Evolutionary conservation across 1,284 basidiomycete species (phyloP), one percentile per base, ranked within the genome.

Genomic region (Puccinia coronata): DNA sequence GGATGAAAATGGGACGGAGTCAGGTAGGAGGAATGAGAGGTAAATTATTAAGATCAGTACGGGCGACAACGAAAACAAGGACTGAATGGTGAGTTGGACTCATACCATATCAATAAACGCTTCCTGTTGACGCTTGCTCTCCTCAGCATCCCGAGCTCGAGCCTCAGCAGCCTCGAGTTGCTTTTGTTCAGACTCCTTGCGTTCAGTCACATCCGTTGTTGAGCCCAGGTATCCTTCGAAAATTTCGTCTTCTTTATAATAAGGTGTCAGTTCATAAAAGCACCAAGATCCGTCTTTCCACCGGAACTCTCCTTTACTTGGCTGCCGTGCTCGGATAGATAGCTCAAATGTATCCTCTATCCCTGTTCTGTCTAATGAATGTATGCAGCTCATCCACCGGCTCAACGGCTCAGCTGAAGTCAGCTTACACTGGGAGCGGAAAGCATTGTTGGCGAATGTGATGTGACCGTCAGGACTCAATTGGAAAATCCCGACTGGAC

Each of bases 401-500:
- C 63, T 70, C 31, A 84, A 77, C 1, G 83, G 83, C 2, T 65
- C 55, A 25, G 73, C 71, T 28, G 69, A 31, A 9, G 65, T 41
- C 57, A 82, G 73, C 0, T 82, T 82, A 14, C 80, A 80, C 43
- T 57, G 49, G 25, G 80, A 80, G 36, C 61, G 41, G 49, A 81
- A 49, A 14, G 69, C n/a, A 9, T 31, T n/a, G 14, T 69, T 53
- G 47, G 80, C 80, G 80, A 82, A 83, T 0, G 76, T 39, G n/a
- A 83, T 82, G 28, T 69, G 39, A 25, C 84, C 84, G 14, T 75
- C 63, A 0, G 70, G 49, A 57, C 83, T 78, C 43, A 82, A 82
- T 57, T 83, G 81, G 53, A 84, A 80, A 43, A 85, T 84, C 18
- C 84, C 84, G 59, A 85, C 84, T 20, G 84, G 84, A 11, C 83